phyloP scores from a whole-genome alignment of 495 filamentous ascomycete species.

The Elasticomyces elasticus region DNA sequence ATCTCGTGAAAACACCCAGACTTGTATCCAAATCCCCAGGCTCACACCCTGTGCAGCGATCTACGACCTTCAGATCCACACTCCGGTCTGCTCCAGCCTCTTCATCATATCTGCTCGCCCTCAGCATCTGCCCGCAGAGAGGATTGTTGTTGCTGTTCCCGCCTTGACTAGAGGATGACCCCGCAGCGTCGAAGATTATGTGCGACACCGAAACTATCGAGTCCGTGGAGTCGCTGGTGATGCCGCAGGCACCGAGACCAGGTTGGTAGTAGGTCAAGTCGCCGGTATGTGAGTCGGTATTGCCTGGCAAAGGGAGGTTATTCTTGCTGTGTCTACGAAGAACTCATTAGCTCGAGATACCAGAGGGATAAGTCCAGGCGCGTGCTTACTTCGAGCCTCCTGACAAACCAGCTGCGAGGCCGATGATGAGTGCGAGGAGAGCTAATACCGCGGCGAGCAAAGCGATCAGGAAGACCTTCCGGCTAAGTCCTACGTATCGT shows the following conservation, averaged over 20 bases:
- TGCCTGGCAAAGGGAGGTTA: constrained; percentile 50
- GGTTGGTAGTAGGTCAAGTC: constrained; percentile 64
- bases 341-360: neutral
- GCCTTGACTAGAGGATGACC: constrained; percentile 21
- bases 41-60: constrained; percentile 60
- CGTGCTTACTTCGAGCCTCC: constrained; percentile 13
- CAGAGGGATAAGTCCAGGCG: constrained; percentile 24
- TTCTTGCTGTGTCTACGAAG: constrained; percentile 18
- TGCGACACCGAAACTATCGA: constrained; percentile 58
- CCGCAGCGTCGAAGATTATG: constrained; percentile 53
- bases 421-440: constrained; percentile 44
- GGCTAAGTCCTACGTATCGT: constrained; percentile 35
- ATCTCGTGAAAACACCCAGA: constrained; percentile 45
- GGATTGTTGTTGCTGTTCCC: constrained; percentile 53
- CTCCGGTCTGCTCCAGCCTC: constrained; percentile 31
- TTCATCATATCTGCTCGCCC: constrained; percentile 42
- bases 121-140: constrained; percentile 56
- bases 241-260: constrained; percentile 62
- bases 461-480: constrained; percentile 34
- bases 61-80: constrained; percentile 62
- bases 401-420: constrained; percentile 45
- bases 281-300: constrained; percentile 44
- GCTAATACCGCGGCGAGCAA: constrained; percentile 29
- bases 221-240: constrained; percentile 41
- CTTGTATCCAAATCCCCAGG: constrained; percentile 60